Conservation (phyloP, 1,284 basidiomycete genomes). For the Pyrrhoderma noxium region DNA sequence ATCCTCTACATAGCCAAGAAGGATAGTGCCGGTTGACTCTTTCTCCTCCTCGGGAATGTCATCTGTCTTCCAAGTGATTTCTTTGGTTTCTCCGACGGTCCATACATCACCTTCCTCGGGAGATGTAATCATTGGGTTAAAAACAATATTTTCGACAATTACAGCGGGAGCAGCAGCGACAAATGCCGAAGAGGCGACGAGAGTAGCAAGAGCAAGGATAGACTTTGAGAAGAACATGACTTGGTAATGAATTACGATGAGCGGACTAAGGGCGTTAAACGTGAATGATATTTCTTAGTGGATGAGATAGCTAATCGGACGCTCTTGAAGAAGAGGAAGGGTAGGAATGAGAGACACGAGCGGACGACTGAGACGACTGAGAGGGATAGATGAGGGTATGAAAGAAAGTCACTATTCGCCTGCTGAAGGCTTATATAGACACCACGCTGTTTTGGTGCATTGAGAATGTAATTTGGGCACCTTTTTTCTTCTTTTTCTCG, state of each 20-base stretch:
- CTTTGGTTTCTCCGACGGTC: conserved; percentile 31
- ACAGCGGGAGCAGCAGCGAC: conserved; percentile 27
- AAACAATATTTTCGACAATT: conserved; percentile 32
- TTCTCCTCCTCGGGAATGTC: conserved; percentile 27
- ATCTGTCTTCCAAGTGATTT: conserved; percentile 37
- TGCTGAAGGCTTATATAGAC: not conserved
- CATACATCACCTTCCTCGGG: conserved; percentile 30
- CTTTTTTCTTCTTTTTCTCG: not conserved
- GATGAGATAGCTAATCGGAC: not conserved
- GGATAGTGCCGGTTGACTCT: conserved; percentile 28
- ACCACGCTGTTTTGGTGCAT: not conserved
- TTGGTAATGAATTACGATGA: conserved; percentile 14
- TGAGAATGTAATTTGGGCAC: not conserved
- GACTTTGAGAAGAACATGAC: conserved; percentile 10
- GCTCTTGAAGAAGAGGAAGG: not conserved
- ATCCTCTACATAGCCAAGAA: conserved; percentile 30
- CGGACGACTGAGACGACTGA: not conserved
- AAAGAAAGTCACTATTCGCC: not conserved
- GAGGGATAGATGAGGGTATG: not conserved
- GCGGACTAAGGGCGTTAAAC: not conserved
- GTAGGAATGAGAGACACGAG: conserved; percentile 5
- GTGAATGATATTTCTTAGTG: not conserved
- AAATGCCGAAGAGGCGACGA: conserved; percentile 22
- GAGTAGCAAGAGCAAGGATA: conserved; percentile 10
- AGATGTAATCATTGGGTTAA: conserved; percentile 38